phyloP scores from a whole-genome alignment of 2,329 filamentous ascomycete species.

The Aspergillus pseudonomiae region DNA sequence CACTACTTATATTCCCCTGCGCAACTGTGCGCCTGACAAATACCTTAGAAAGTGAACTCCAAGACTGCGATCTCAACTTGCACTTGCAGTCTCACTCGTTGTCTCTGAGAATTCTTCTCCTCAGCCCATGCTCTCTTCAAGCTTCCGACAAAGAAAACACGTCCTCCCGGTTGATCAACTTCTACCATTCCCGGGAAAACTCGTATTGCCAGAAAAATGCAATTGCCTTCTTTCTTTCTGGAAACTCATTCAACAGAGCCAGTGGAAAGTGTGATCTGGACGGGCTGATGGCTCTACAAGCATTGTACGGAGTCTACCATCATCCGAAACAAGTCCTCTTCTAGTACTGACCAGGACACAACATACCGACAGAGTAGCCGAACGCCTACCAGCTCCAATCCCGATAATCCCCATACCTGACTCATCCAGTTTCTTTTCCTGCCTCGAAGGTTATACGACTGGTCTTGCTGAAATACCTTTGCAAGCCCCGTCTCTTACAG shows the following conservation, averaged over 20 bases:
- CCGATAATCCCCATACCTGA: conserved; percentile 39
- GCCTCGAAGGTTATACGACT: conserved; percentile 35
- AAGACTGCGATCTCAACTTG: conserved; percentile 26
- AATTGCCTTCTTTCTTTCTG: conserved; percentile 29
- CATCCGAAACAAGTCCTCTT: background rate
- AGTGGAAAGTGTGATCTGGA: conserved; percentile 22
- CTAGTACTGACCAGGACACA: background rate
- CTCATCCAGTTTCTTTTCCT: conserved; percentile 21
- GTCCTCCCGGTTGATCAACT: conserved; percentile 19
- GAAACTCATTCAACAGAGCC: conserved; percentile 23
- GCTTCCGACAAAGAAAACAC: conserved; percentile 19
- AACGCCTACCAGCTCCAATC: conserved; percentile 22
- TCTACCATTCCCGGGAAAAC: conserved; percentile 9
- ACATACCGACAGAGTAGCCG: conserved; percentile 21
- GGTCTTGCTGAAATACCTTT: conserved; percentile 35
- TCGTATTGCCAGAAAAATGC: conserved; percentile 12
- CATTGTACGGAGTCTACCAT: conserved; percentile 23
- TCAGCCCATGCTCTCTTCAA: conserved; percentile 23
- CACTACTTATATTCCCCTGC: background rate
- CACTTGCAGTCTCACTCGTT: background rate
- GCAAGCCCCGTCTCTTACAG: conserved; percentile 6
- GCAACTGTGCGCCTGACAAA: background rate
- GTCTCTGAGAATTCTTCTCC: conserved; percentile 25
- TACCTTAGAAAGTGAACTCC: conserved; percentile 19
- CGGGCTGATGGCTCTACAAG: conserved; percentile 27